A percentile compares a stretch with the other conserved stretches of the same genome.
Conservation (phyloP, 306 rosid genomes). For the Quercus parvula region DNA sequence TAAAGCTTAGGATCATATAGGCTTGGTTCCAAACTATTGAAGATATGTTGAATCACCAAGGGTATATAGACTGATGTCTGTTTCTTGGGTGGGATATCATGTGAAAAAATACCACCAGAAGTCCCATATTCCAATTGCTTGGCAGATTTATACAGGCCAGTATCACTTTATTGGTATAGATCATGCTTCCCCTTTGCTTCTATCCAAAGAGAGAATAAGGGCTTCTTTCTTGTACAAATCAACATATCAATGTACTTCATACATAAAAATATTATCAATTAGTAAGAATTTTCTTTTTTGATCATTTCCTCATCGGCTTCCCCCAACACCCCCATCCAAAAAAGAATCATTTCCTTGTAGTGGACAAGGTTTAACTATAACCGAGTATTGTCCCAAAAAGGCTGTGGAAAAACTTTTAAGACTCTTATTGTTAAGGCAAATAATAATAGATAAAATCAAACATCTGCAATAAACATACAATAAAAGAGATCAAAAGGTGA, state of each 20-base stretch:
- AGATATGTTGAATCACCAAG: neutral
- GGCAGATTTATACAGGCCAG: neutral
- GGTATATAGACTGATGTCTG: neutral
- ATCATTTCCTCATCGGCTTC: neutral
- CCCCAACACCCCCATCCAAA: neutral
- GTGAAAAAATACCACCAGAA: neutral
- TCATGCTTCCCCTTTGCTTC: neutral
- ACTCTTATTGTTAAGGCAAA: neutral
- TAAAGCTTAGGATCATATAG: neutral
- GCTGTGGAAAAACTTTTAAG: neutral
- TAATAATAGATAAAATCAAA: neutral
- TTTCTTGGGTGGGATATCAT: neutral
- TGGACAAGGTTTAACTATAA: too few species aligned
- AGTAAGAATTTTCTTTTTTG: neutral
- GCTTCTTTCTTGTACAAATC: neutral
- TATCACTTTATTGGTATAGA: neutral
- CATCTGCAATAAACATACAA: neutral
- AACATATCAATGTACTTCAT: neutral
- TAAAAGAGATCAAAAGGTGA: slow-evolving; percentile 6
- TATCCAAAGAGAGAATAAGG: too few species aligned
- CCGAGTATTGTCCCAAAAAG: neutral
- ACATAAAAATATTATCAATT: neutral
- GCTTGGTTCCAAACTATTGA: neutral
- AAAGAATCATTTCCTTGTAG: too few species aligned
- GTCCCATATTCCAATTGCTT: neutral